A percentile compares a stretch with the other conserved stretches of the same genome.
Conservation (phyloP, 1,284 basidiomycete species). For the Cryptococcus hybrid region DNA sequence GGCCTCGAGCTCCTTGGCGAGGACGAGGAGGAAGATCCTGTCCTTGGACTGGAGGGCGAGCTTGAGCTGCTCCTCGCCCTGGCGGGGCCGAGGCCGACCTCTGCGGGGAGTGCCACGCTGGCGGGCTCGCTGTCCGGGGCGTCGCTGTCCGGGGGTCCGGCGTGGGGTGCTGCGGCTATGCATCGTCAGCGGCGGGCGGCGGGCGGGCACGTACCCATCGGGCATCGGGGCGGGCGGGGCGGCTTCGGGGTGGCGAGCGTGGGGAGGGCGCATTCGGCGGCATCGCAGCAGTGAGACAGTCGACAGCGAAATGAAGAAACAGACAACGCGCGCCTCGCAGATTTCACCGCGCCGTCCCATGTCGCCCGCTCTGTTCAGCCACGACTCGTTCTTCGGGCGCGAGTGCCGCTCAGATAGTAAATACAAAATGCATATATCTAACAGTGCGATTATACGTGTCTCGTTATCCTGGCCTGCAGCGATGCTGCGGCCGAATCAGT, state of each 20-base stretch:
- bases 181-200: background rate
- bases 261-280: conserved; percentile 9
- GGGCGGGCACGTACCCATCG: background rate
- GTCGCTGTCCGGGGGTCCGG: conserved; percentile 1
- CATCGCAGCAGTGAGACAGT: conserved; percentile 1
- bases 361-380: too few relatives aligned
- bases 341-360: too few relatives aligned
- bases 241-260: conserved; percentile 14
- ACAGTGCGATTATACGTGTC: too few relatives aligned
- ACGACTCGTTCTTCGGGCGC: too few relatives aligned
- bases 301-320: background rate
- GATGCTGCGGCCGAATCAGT: too few relatives aligned
- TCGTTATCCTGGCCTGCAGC: too few relatives aligned
- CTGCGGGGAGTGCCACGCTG: conserved; percentile 20
- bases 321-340: too few relatives aligned
- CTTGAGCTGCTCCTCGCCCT: conserved; percentile 41
- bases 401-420: too few relatives aligned
- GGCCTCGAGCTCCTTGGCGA: conserved; percentile 42
- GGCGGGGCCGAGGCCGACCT: conserved; percentile 32
- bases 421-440: too few relatives aligned
- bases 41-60: conserved; percentile 35
- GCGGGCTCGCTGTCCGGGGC: background rate
- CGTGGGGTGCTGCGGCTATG: conserved; percentile 7
- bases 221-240: background rate
- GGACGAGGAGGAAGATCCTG: conserved; percentile 39